Evolutionary conservation across 306 rosid species (phyloP).

Genomic region (Acmispon strigosus): DNA sequence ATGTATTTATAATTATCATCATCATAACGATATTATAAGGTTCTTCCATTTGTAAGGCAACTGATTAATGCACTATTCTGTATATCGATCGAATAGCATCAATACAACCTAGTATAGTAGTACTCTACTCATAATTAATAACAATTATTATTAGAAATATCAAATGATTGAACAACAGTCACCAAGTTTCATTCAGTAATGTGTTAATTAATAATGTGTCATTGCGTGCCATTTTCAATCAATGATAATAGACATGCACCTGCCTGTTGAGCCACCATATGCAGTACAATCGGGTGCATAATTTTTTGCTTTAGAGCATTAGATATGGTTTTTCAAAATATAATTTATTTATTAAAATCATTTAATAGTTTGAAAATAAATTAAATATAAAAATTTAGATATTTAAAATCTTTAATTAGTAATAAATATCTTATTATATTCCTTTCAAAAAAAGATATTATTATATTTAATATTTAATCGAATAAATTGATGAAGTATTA

Average conservation of each 20-base stretch:
- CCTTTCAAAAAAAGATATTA: too few relatives aligned
- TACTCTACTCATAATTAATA: background rate
- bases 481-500: too few relatives aligned
- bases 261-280: background rate
- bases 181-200: background rate
- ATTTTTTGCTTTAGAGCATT: too few relatives aligned
- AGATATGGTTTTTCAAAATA: too few relatives aligned
- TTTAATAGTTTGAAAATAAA: too few relatives aligned
- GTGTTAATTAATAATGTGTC: background rate
- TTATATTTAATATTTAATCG: too few relatives aligned
- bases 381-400: too few relatives aligned
- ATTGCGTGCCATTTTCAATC: background rate
- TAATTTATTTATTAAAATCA: too few relatives aligned
- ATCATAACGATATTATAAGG: background rate
- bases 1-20: background rate
- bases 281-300: too few relatives aligned
- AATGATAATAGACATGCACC: background rate
- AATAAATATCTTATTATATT: too few relatives aligned
- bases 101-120: background rate
- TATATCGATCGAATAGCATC: background rate
- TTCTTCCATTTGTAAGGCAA: slow-evolving; percentile 14
- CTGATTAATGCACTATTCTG: background rate
- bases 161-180: slow-evolving; percentile 3
- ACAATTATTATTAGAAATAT: background rate
- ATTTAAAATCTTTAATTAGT: too few relatives aligned